Percentiles rank a stretch among this genome's conserved stretches.
phyloP scores from a whole-genome alignment of 1,284 basidiomycete genomes.

The Irpex sp. region DNA sequence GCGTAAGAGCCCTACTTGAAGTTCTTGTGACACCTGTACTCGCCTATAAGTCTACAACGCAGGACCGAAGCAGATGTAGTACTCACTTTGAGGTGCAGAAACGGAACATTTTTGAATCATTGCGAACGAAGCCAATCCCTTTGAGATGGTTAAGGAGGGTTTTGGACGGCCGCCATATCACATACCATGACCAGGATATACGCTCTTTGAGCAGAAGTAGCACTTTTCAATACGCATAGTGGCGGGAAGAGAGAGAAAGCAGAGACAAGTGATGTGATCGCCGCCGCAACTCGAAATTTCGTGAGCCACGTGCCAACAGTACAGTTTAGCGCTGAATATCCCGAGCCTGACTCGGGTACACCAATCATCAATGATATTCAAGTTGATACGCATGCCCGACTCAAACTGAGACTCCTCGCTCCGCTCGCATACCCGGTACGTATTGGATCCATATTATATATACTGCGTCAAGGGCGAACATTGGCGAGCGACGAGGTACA shows the following conservation, averaged over 20 bases:
- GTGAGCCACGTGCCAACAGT: neutral
- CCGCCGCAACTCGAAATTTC: conserved; percentile 10
- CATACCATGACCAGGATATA: conserved; percentile 92
- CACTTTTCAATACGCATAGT: conserved; percentile 86
- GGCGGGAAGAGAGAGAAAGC: neutral
- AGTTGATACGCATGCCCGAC: no score
- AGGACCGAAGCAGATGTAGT: neutral
- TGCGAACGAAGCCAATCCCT: conserved; percentile 93
- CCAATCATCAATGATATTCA: no score
- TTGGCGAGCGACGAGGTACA: no score
- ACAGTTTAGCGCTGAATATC: no score
- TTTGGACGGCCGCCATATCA: neutral
- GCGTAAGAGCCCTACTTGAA: conserved; percentile 69
- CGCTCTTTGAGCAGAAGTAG: conserved; percentile 90
- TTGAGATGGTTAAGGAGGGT: neutral
- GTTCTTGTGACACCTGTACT: conserved; percentile 88
- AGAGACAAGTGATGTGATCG: neutral
- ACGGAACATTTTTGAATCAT: conserved; percentile 94
- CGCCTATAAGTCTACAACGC: conserved; percentile 10
- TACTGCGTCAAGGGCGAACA: no score
- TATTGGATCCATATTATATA: no score
- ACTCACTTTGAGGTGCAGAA: conserved; percentile 95
- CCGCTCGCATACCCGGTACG: no score
- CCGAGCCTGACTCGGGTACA: no score
- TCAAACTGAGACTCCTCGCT: no score